phyloP scores from a whole-genome alignment of 305 asterid species.

The Ajuga reptans region DNA sequence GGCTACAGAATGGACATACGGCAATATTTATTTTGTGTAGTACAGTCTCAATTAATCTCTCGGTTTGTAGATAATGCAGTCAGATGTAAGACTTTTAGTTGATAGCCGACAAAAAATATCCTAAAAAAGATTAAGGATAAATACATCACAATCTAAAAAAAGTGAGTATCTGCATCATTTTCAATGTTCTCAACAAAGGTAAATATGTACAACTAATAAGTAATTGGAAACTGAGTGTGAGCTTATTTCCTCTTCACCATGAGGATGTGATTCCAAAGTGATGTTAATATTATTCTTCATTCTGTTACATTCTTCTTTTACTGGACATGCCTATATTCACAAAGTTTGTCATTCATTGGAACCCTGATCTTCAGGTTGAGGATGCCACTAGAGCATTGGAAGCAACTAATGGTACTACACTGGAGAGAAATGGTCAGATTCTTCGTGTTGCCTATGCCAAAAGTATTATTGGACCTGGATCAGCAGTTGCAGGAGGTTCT shows the following conservation, averaged over 20 bases:
- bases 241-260: neutral
- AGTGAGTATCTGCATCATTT: neutral
- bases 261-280: neutral
- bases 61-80: neutral
- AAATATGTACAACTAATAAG: neutral
- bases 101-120: too few species aligned
- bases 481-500: conserved; percentile 58
- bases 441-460: conserved; percentile 97
- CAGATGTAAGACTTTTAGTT: neutral
- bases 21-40: neutral
- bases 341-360: conserved; percentile 18
- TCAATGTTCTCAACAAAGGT: neutral
- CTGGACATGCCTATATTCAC: neutral
- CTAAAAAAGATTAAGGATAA: too few species aligned
- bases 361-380: conserved; percentile 51
- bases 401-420: conserved; percentile 80
- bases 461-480: conserved; percentile 86
- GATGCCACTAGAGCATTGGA: conserved; percentile 94
- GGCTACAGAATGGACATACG: neutral
- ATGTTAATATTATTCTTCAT: neutral
- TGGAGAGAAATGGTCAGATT: conserved; percentile 97
- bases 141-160: neutral
- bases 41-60: neutral
- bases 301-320: neutral
- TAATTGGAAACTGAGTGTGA: neutral